Evolutionary conservation across 2,329 filamentous ascomycete species (phyloP).

Genomic region (Dothidotthia symphoricarpi): DNA sequence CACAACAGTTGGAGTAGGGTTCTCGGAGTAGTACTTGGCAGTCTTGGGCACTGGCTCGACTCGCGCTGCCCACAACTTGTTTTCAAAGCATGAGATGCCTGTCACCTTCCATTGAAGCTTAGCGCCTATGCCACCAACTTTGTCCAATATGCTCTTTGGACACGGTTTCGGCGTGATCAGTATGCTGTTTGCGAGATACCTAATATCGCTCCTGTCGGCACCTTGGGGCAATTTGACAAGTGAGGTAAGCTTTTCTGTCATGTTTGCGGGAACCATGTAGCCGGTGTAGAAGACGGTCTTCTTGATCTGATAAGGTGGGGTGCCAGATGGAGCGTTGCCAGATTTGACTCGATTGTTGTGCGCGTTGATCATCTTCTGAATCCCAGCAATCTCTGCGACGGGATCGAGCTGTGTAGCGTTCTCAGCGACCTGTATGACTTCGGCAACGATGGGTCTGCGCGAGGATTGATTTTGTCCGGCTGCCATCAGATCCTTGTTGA

Average conservation of each 20-base stretch:
- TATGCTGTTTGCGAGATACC: conserved; percentile 83
- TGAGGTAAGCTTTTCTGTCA: conserved; percentile 69
- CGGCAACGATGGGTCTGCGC: conserved; percentile 66
- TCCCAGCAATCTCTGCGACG: conserved; percentile 73
- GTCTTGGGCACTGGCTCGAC: conserved; percentile 69
- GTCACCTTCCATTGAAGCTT: conserved; percentile 83
- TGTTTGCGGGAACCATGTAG: conserved; percentile 74
- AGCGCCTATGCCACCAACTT: conserved; percentile 81
- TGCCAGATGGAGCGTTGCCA: conserved; percentile 46
- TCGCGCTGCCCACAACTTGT: conserved; percentile 82
- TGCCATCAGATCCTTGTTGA: conserved; percentile 63
- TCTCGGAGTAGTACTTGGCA: conserved; percentile 70
- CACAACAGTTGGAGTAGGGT: conserved; percentile 74
- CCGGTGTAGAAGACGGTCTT: conserved; percentile 90
- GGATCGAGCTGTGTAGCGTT: conserved; percentile 71
- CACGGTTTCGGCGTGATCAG: conserved; percentile 81
- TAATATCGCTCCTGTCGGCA: conserved; percentile 68
- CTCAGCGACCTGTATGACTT: conserved; percentile 85
- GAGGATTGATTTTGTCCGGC: conserved; percentile 45
- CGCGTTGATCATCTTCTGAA: conserved; percentile 84
- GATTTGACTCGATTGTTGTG: conserved; percentile 67
- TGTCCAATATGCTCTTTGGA: conserved; percentile 69
- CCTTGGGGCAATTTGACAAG: conserved; percentile 65
- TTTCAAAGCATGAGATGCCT: conserved; percentile 70
- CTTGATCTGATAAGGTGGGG: conserved; percentile 66